phyloP scores from a whole-genome alignment of 2,329 filamentous ascomycete species.

The Coniochaeta sp. region DNA sequence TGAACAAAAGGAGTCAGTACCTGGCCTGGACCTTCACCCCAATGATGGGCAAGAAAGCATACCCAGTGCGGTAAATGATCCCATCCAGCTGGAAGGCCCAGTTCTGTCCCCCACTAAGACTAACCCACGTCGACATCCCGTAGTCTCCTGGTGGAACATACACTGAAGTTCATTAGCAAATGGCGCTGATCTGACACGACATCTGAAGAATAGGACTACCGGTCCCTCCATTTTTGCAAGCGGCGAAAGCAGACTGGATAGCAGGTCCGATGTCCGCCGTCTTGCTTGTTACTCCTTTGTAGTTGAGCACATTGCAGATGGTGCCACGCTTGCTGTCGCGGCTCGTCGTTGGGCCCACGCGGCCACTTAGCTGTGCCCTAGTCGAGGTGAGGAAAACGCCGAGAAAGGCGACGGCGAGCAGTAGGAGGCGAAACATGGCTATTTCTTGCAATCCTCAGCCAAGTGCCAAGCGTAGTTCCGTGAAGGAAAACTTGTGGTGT shows the following conservation, averaged over 20 bases:
- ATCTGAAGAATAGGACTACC: neutral
- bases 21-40: neutral
- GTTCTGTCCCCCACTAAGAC: constrained; percentile 8
- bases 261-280: constrained; percentile 43
- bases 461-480: neutral
- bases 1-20: neutral
- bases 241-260: constrained; percentile 38
- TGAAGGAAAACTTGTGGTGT: neutral
- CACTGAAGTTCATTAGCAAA: constrained; percentile 2
- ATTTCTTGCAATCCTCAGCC: neutral
- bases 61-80: constrained; percentile 14
- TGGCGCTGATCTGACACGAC: neutral
- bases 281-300: constrained; percentile 43
- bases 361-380: constrained; percentile 29
- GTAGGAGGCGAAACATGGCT: neutral
- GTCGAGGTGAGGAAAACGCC: neutral
- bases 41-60: neutral
- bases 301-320: constrained; percentile 44
- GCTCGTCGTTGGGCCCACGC: constrained; percentile 36
- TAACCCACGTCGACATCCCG: constrained; percentile 14
- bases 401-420: neutral
- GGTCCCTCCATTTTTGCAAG: constrained; percentile 39
- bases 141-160: constrained; percentile 14
- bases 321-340: constrained; percentile 33
- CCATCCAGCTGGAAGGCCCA: constrained; percentile 14